Evolutionary conservation across 2,329 filamentous ascomycete genomes (phyloP).

Genomic region (Cryphonectria parasitica): DNA sequence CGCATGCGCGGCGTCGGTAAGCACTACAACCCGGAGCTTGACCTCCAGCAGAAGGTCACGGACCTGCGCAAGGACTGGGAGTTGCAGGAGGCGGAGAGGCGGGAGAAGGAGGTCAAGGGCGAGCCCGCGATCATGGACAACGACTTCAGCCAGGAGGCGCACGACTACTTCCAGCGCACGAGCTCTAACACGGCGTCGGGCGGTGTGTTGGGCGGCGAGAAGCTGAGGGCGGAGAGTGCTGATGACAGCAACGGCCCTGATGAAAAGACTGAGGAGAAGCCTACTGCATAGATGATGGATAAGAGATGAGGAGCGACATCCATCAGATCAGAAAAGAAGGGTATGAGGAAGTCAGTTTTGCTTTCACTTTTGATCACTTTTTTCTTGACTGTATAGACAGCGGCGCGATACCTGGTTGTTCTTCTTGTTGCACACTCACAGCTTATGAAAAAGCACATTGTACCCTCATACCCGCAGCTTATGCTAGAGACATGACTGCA

Average conservation of each 20-base stretch:
- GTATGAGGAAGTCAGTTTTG: not conserved
- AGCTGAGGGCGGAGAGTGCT: conserved; percentile 16
- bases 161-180: conserved; percentile 55
- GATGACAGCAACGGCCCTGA: conserved; percentile 15
- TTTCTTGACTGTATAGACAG: not conserved
- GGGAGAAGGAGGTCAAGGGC: conserved; percentile 53
- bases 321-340: not conserved
- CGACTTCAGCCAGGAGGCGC: conserved; percentile 57
- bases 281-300: too few species aligned
- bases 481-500: conserved; percentile 5
- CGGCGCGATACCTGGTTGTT: not conserved
- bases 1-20: conserved; percentile 77
- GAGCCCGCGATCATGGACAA: conserved; percentile 44
- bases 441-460: not conserved
- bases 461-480: conserved; percentile 14
- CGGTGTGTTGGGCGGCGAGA: conserved; percentile 20
- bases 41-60: conserved; percentile 82
- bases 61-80: conserved; percentile 75
- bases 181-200: conserved; percentile 25
- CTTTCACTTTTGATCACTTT: not conserved
- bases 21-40: conserved; percentile 78
- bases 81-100: conserved; percentile 49
- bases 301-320: too few species aligned
- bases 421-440: not conserved
- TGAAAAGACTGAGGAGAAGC: conserved; percentile 16